Evolutionary conservation across 73 alveolate genomes (phyloP), one percentile per base, ranked within the genome.

Genomic region (Uronychia setigera): DNA sequence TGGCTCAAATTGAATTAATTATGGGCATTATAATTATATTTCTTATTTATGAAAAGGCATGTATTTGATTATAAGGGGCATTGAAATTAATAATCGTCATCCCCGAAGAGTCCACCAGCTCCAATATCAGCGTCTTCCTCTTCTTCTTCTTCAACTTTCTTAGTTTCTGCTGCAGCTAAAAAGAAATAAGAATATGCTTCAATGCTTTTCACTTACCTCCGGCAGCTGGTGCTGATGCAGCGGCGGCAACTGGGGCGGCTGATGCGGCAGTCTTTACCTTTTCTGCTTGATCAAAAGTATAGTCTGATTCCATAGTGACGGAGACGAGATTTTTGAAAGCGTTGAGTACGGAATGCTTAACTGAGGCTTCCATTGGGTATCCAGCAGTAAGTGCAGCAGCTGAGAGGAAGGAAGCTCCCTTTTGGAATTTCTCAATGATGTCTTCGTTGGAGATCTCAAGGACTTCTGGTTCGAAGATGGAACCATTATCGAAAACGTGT

Each of bases 291-390:
- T 82, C 84, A 94, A 97, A 97, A 60, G 96, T 90, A 88, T 88
- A 95, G 92, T 94, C 99, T 80, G 94, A 82, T 74, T 92, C 99
- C 59, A 96, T 88, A 35, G 99, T 96, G 90, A 98, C 95, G 26
- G 99, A 98, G 60, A 98, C 99, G 87, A 98, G 88, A 91, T 98
- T 96, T 93, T 95, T 97, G 98, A 98, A 98, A 60, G 99, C 99
- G 93, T 95, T 97, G 87, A 96, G 93, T 82, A 98, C 82, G 76
- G 96, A 78, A 88, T 98, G 99, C n/a, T 99, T 99, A 80, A 97
- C 96, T n/a, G 99, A 92, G 60, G 99, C 99, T 85, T 88, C 97
- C 85, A 99, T 98, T 57, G 99, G 98, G 89, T 90, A 88, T 74
- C 98, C 98, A 26, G 97, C 96, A 57, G 95, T 99, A 1, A 98